Conservation (phyloP, 1,284 basidiomycete species). For the Schizopora paradoxa region DNA sequence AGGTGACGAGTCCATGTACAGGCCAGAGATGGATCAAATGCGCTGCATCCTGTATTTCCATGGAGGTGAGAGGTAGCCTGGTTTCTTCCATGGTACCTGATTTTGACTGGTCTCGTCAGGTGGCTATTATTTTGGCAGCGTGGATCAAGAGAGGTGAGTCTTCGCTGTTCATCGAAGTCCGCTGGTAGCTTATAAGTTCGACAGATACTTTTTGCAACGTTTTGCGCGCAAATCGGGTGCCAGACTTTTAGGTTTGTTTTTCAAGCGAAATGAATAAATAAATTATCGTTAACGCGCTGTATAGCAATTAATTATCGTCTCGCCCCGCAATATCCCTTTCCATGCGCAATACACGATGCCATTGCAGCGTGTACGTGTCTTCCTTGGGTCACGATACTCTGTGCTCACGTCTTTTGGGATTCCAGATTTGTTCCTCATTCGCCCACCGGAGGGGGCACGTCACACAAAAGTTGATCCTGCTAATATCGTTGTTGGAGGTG, state of each 20-base stretch:
- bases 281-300: no score
- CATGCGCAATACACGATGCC: slow-evolving; percentile 87
- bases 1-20: slow-evolving; percentile 23
- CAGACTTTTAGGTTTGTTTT: slow-evolving; percentile 67
- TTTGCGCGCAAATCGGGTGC: slow-evolving; percentile 88
- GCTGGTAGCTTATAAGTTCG: slow-evolving; percentile 21
- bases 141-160: slow-evolving; percentile 67
- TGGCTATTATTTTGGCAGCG: slow-evolving; percentile 78
- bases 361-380: slow-evolving; percentile 68
- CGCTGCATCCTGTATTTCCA: slow-evolving; percentile 84
- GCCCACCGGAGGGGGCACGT: slow-evolving; percentile 55
- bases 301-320: slow-evolving; percentile 89
- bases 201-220: slow-evolving; percentile 77
- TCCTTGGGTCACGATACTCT: neutral
- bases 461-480: slow-evolving; percentile 80
- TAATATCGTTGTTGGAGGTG: slow-evolving; percentile 83
- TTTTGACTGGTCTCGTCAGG: slow-evolving; percentile 33
- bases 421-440: slow-evolving; percentile 65
- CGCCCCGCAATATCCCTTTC: slow-evolving; percentile 94
- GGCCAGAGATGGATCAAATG: slow-evolving; percentile 77
- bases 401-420: slow-evolving; percentile 31
- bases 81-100: neutral
- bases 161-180: slow-evolving; percentile 5
- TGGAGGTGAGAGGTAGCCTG: slow-evolving; percentile 49
- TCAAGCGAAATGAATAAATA: no score